Conservation (phyloP, 2,329 filamentous ascomycete genomes). For the Phyllosticta capitalensis region DNA sequence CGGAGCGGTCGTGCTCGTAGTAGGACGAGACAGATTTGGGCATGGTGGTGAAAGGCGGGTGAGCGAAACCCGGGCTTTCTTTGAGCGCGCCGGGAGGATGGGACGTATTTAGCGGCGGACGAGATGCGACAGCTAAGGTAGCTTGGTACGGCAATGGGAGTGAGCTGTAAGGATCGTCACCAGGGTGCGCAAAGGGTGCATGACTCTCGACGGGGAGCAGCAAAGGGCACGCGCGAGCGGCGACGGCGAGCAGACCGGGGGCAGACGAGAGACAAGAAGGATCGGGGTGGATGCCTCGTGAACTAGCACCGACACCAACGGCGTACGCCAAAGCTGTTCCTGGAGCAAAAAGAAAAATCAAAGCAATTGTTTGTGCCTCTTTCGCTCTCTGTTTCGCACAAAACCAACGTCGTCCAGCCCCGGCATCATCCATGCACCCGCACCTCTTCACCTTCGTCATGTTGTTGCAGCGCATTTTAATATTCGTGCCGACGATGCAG, state of each 20-base stretch:
- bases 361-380: background rate
- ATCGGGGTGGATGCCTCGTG: background rate
- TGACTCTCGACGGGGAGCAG: conserved; percentile 2
- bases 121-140: background rate
- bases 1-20: conserved; percentile 24
- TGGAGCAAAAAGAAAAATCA: no score
- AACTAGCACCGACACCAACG: background rate
- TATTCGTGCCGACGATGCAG: background rate
- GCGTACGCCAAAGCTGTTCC: background rate
- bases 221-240: conserved; percentile 3
- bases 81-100: background rate
- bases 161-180: conserved; percentile 1
- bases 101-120: background rate
- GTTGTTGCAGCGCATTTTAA: background rate
- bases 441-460: background rate
- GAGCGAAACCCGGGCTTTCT: no score
- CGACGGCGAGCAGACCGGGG: background rate
- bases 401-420: background rate
- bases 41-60: conserved; percentile 18
- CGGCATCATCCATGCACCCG: background rate
- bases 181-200: background rate
- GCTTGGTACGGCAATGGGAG: background rate
- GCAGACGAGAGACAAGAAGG: background rate
- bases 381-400: background rate
- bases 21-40: conserved; percentile 27